Base-by-base conservation (phyloP, 164 flowering plant species). In the Piper longum region DNA sequence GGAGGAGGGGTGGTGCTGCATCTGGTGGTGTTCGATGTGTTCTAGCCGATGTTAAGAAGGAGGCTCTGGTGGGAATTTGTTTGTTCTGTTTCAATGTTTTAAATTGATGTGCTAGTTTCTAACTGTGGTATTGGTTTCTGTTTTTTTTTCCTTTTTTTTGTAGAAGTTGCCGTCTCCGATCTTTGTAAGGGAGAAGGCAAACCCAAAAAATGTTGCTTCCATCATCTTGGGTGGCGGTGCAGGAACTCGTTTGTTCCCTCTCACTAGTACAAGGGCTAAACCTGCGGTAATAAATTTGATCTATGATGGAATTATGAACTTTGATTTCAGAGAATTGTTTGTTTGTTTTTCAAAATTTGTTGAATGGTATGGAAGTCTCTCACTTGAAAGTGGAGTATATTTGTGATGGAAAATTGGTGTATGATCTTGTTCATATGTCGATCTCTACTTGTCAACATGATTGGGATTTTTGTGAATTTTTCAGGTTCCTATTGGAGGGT, bases 21-120 rank as follows among this genome's bases (percentile, higher is more conserved):
- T n/a, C n/a, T n/a, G n/a, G n/a, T 54, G 85, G 69, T 68, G 79
- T 74, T 70, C 68, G 2, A 56, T 80, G 93, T 66, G 78, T 87
- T 73, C 72, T 85, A 36, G 82, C 89, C 55, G 78, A 83, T 57
- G 69, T 82, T 60, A 70, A 70, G 71, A 74, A 67, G 43, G 85
- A 81, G 66, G 26, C 78, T 45, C 7, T 77, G 76, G 98, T 91
- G 69, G 73, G 80, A 67, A 54, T 54, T 54, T 65, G 18, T 42
- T 14, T 14, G 48, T 8, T 40, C 26, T 14, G 11, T 55, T 7
- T 39, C n/a, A 16, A 54, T 26, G 36, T 26, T 26, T 26, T 26
- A 26, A 26, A 26, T 26, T 26, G 36, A 26, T 26, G 2, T 56
- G 11, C 55, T 52, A 9, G 16, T 54, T 9, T 39, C 11, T 62